Conservation (phyloP, 1,284 basidiomycete genomes). For the Ustilago nuda region DNA sequence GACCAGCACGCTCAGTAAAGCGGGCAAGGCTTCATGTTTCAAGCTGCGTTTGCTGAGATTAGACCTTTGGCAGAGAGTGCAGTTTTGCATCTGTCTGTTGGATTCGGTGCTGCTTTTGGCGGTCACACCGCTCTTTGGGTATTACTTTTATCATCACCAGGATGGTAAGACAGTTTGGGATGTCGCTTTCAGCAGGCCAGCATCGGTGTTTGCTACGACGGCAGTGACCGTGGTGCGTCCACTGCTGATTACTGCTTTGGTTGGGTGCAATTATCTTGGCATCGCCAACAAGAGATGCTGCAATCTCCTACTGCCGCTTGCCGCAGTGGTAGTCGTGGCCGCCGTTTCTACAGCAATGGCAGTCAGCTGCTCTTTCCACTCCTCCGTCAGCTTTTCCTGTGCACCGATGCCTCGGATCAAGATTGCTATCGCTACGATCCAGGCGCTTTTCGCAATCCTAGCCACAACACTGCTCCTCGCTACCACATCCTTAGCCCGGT, state of each 20-base stretch:
- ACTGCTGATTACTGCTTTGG: neutral
- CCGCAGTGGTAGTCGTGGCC: neutral
- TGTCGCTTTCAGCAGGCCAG: neutral
- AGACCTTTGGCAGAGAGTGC: neutral
- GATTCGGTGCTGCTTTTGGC: constrained; percentile 15
- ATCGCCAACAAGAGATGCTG: neutral
- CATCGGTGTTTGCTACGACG: constrained; percentile 9
- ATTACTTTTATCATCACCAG: neutral
- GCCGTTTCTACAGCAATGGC: neutral
- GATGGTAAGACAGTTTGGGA: constrained; percentile 7
- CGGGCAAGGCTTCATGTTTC: neutral
- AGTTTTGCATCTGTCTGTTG: constrained; percentile 2
- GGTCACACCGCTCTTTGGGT: constrained; percentile 12
- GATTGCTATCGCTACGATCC: constrained; percentile 3
- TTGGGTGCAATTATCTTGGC: neutral
- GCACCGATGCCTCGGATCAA: constrained; percentile 3
- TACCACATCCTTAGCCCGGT: neutral
- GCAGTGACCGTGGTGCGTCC: constrained; percentile 2
- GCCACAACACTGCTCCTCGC: neutral
- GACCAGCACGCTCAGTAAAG: neutral
- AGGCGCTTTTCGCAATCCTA: constrained; percentile 1
- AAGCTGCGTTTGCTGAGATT: neutral
- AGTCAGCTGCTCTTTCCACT: constrained; percentile 5
- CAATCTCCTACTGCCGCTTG: neutral
- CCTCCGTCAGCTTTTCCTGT: neutral